Percentiles rank a stretch among this genome's conserved stretches.
Evolutionary conservation across 2,329 filamentous ascomycete genomes (phyloP).

Genomic region (Fusarium compactum): DNA sequence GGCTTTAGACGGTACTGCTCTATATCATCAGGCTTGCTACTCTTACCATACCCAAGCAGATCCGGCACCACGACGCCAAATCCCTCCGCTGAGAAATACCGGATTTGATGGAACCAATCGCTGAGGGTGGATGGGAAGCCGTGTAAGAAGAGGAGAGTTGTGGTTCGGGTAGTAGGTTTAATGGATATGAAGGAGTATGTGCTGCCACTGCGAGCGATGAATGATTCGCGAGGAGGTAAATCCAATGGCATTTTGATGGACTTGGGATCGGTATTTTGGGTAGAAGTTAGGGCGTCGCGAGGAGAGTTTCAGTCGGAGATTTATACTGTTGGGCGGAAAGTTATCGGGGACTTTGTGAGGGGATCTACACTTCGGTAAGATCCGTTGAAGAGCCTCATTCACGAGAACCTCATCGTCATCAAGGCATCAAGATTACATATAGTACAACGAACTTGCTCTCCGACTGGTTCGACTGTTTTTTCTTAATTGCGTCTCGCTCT

Average conservation of each 20-base stretch:
- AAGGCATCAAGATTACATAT: neutral
- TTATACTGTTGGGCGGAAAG: constrained; percentile 38
- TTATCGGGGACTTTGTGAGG: constrained; percentile 47
- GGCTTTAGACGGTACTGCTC: constrained; percentile 49
- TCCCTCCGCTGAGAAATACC: constrained; percentile 50
- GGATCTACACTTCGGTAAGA: neutral
- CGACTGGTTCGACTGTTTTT: neutral
- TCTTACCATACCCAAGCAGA: constrained; percentile 55
- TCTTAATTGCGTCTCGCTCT: neutral
- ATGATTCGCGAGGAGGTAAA: constrained; percentile 19
- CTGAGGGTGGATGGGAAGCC: constrained; percentile 61
- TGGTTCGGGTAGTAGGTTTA: constrained; percentile 23
- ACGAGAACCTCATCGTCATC: neutral
- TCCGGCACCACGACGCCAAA: constrained; percentile 60
- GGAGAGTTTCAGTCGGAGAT: neutral
- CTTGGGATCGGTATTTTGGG: neutral
- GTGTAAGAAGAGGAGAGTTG: constrained; percentile 61
- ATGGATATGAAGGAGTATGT: constrained; percentile 51
- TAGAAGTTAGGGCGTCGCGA: neutral
- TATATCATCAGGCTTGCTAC: constrained; percentile 48
- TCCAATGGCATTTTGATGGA: constrained; percentile 15
- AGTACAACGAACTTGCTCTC: neutral
- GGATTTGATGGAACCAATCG: constrained; percentile 58
- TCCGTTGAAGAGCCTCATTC: neutral
- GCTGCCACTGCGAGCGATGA: constrained; percentile 35